Evolutionary conservation across 2,329 filamentous ascomycete species (phyloP).

Genomic region (Pseudopithomyces maydicus): DNA sequence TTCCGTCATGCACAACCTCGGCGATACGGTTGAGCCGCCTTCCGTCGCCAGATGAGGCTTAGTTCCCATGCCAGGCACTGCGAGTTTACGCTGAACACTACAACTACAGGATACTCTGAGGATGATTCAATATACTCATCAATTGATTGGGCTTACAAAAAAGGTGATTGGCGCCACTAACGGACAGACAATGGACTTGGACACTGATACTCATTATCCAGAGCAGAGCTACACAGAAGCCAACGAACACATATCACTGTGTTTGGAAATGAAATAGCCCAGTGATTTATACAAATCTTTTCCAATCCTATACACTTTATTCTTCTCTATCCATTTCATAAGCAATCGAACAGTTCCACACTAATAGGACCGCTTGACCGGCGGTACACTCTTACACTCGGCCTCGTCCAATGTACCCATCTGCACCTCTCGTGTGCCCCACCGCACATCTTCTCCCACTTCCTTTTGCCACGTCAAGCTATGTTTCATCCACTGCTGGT

Average conservation of each 20-base stretch:
- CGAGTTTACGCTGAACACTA: neutral
- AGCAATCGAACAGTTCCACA: neutral
- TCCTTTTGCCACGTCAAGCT: constrained; percentile 53
- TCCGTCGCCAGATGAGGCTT: constrained; percentile 8
- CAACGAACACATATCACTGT: too few relatives aligned
- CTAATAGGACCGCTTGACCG: constrained; percentile 44
- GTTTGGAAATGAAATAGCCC: too few relatives aligned
- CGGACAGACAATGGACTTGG: too few relatives aligned
- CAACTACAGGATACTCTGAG: too few relatives aligned
- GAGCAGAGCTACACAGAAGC: too few relatives aligned
- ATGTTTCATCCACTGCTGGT: constrained; percentile 54
- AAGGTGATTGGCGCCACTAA: too few relatives aligned
- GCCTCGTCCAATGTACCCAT: constrained; percentile 52
- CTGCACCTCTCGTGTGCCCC: constrained; percentile 50
- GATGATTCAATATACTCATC: too few relatives aligned
- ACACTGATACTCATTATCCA: too few relatives aligned
- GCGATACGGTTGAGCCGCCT: constrained; percentile 6
- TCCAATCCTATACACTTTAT: too few relatives aligned
- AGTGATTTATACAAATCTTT: too few relatives aligned
- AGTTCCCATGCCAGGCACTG: neutral
- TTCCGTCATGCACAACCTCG: constrained; percentile 11
- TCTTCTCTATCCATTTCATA: too few relatives aligned
- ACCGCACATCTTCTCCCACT: constrained; percentile 46
- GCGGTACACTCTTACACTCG: constrained; percentile 48
- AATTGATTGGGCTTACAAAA: too few relatives aligned